These are phyloP conservation scores for Scytalidium lignicola DNA, from an alignment of 2,329 filamentous ascomycete species.

Conservation along the genomic window DNA sequence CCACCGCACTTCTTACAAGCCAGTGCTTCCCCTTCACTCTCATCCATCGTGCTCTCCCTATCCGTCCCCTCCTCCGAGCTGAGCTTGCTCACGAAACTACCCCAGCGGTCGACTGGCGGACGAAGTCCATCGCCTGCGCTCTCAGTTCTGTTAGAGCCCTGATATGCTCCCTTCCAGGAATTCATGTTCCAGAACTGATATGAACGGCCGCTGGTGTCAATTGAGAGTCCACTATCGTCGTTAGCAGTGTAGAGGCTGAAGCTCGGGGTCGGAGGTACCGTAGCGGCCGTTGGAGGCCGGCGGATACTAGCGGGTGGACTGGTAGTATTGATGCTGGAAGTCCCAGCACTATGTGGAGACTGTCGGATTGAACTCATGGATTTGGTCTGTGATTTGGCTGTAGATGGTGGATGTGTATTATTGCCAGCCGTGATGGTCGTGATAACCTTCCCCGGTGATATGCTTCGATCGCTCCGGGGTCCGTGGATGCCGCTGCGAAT, in stretches of 20 bases:
- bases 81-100: constrained; percentile 41
- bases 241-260: constrained; percentile 45
- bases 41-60: constrained; percentile 27
- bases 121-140: constrained; percentile 13
- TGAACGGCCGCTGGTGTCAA: constrained; percentile 35
- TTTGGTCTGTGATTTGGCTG: constrained; percentile 15
- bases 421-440: constrained; percentile 26
- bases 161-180: constrained; percentile 35
- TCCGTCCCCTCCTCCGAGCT: constrained; percentile 47
- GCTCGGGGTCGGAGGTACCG: constrained; percentile 47
- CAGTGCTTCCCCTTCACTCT: constrained; percentile 42
- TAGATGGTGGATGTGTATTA: background rate
- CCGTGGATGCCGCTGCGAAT: constrained; percentile 32
- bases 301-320: constrained; percentile 21
- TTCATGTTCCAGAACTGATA: constrained; percentile 54
- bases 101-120: constrained; percentile 12
- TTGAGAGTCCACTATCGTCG: constrained; percentile 34
- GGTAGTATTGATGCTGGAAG: constrained; percentile 20
- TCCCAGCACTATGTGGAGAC: constrained; percentile 9
- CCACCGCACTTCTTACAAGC: constrained; percentile 55
- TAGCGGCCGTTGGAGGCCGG: constrained; percentile 7
- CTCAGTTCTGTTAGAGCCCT: background rate
- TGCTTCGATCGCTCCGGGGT: constrained; percentile 47
- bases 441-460: constrained; percentile 41
- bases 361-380: constrained; percentile 23